Evolutionary conservation across 106 monocot genomes (phyloP).

Genomic region (Dendrobium catenatum): DNA sequence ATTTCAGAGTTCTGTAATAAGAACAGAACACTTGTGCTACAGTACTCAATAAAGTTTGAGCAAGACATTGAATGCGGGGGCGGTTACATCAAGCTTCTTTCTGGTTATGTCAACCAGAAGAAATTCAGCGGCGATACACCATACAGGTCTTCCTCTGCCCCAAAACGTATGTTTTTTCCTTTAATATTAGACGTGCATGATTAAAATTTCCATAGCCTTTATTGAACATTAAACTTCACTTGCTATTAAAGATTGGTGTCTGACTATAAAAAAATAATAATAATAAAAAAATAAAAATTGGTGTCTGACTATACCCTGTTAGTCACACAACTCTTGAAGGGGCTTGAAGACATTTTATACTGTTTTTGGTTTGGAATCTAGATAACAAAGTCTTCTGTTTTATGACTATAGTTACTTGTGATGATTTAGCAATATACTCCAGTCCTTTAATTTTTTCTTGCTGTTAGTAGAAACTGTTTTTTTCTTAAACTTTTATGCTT

Average conservation of each 20-base stretch:
- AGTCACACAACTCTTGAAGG: not conserved
- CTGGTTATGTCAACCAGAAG: constrained; percentile 98
- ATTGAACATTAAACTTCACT: not conserved
- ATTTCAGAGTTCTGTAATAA: constrained; percentile 84
- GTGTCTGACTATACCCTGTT: not conserved
- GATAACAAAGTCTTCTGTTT: not conserved
- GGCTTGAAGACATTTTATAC: not conserved
- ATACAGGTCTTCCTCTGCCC: constrained; percentile 49
- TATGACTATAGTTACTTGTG: not conserved
- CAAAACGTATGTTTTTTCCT: not conserved
- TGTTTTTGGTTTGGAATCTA: not conserved
- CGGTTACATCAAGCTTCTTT: constrained; percentile 90
- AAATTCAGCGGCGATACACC: constrained; percentile 96
- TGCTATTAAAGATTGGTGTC: not conserved
- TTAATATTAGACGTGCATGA: not conserved
- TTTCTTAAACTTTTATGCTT: not conserved
- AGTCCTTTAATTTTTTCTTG: not conserved
- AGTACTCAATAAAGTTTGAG: constrained; percentile 93
- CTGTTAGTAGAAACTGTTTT: not conserved
- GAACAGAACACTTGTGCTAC: constrained; percentile 71
- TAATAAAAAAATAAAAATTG: not conserved
- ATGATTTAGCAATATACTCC: not conserved
- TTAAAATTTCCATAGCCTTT: not conserved
- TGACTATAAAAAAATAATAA: not conserved
- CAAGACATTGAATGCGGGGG: constrained; percentile 99